Evolutionary conservation across 768 basidiomycete genomes (phyloP).

Genomic region (Termitomyces sp.): DNA sequence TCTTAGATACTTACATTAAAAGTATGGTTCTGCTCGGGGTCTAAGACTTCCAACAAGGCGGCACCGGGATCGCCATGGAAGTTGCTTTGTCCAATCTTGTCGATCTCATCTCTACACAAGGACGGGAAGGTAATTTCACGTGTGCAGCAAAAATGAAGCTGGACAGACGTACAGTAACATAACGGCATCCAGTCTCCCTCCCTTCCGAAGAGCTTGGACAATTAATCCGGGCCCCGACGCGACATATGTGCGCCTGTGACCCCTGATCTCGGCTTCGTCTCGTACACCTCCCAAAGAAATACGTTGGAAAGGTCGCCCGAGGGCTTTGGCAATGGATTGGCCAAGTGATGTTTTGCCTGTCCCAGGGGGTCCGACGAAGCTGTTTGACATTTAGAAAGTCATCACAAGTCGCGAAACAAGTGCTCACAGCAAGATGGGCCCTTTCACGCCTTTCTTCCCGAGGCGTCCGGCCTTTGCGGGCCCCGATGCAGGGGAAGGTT

Average conservation of each 20-base stretch:
- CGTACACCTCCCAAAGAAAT: conserved; percentile 90
- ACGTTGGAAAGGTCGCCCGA: conserved; percentile 84
- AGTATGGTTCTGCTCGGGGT: conserved; percentile 88
- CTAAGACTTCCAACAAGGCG: conserved; percentile 86
- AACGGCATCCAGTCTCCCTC: conserved; percentile 75
- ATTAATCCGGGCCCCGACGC: conserved; percentile 82
- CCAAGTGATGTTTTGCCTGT: conserved; percentile 92
- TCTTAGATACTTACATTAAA: conserved; percentile 52
- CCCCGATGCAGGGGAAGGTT: conserved; percentile 9
- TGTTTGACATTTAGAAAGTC: conserved; percentile 20
- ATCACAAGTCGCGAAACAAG: background rate
- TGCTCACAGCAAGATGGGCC: conserved; percentile 64
- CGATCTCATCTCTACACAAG: conserved; percentile 70
- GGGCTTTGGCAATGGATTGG: conserved; percentile 78
- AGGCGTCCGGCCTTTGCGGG: conserved; percentile 12
- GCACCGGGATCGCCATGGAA: conserved; percentile 92
- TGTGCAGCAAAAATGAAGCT: conserved; percentile 13
- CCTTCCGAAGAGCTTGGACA: conserved; percentile 82
- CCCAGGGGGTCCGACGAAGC: conserved; percentile 88
- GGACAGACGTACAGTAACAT: conserved; percentile 49
- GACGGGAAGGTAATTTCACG: conserved; percentile 1
- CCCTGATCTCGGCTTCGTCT: conserved; percentile 73
- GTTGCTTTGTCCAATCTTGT: conserved; percentile 83
- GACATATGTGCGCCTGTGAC: conserved; percentile 78
- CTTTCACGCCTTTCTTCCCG: conserved; percentile 50